phyloP scores from a whole-genome alignment of 2,329 filamentous ascomycete genomes.

The Beauveria varroae region DNA sequence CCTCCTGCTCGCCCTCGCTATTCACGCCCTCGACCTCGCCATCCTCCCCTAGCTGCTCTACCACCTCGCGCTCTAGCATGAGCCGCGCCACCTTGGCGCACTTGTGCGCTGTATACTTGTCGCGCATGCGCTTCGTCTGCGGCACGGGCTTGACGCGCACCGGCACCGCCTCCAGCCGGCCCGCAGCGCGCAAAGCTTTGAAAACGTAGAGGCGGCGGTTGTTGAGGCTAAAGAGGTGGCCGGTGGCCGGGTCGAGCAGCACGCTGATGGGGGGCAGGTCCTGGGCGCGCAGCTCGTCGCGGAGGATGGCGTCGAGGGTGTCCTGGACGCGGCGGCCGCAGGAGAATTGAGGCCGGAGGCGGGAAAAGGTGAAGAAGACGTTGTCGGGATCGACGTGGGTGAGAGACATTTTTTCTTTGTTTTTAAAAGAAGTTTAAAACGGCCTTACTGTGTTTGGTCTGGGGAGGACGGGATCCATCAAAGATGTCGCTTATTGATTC shows the following conservation, averaged over 20 bases:
- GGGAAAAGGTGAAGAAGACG: conserved; percentile 12
- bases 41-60: neutral
- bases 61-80: conserved; percentile 9
- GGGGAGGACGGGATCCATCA: too few relatives aligned
- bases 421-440: too few relatives aligned
- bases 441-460: too few relatives aligned
- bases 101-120: conserved; percentile 11
- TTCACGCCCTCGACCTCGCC: neutral
- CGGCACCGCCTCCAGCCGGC: neutral
- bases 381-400: conserved; percentile 8
- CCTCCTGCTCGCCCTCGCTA: neutral
- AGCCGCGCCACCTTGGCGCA: conserved; percentile 9
- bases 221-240: conserved; percentile 12
- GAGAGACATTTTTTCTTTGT: conserved; percentile 6
- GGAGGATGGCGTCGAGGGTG: conserved; percentile 8
- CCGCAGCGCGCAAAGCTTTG: conserved; percentile 6
- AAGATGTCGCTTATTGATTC: neutral
- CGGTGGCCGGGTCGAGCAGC: conserved; percentile 9
- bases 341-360: conserved; percentile 11
- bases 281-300: neutral
- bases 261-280: conserved; percentile 12
- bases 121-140: conserved; percentile 12
- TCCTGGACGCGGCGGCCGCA: conserved; percentile 12
- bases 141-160: conserved; percentile 8
- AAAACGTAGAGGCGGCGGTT: conserved; percentile 13